Evolutionary conservation across 148 eudicot genomes (phyloP).

Genomic region (Gaultheria prostrata): DNA sequence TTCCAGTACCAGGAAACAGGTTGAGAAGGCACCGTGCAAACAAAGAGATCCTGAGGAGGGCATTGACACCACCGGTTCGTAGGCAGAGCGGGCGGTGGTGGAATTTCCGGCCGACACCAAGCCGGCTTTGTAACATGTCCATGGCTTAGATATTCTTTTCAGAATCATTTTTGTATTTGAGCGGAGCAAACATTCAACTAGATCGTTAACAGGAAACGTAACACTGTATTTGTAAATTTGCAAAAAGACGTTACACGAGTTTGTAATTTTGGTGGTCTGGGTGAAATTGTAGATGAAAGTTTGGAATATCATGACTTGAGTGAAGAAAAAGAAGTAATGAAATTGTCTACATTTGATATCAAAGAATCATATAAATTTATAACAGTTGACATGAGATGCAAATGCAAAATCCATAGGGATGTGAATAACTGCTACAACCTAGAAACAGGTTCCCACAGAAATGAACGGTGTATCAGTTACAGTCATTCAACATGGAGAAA

Average conservation of each 20-base stretch:
- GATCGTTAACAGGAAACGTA: background rate
- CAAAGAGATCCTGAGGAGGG: conserved; percentile 56
- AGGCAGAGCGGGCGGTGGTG: conserved; percentile 54
- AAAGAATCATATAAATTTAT: background rate
- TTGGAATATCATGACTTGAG: too few relatives aligned
- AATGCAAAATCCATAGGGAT: background rate
- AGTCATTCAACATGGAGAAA: background rate
- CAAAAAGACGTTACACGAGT: too few relatives aligned
- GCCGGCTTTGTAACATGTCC: conserved; percentile 67
- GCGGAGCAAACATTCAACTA: background rate
- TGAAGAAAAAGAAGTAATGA: background rate
- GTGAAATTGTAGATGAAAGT: background rate
- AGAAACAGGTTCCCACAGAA: background rate
- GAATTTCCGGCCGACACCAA: conserved; percentile 64
- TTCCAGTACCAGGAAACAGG: conserved; percentile 23
- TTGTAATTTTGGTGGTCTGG: background rate
- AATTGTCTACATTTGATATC: background rate
- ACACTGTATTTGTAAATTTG: background rate
- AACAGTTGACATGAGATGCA: background rate
- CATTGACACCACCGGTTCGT: conserved; percentile 46
- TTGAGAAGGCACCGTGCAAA: conserved; percentile 38
- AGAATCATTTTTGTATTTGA: background rate
- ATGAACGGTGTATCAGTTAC: background rate
- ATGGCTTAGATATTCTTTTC: conserved; percentile 23
- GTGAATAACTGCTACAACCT: background rate